These are phyloP conservation scores for Cercis canadensis DNA, from an alignment of 306 rosid species.

Conservation along the genomic window DNA sequence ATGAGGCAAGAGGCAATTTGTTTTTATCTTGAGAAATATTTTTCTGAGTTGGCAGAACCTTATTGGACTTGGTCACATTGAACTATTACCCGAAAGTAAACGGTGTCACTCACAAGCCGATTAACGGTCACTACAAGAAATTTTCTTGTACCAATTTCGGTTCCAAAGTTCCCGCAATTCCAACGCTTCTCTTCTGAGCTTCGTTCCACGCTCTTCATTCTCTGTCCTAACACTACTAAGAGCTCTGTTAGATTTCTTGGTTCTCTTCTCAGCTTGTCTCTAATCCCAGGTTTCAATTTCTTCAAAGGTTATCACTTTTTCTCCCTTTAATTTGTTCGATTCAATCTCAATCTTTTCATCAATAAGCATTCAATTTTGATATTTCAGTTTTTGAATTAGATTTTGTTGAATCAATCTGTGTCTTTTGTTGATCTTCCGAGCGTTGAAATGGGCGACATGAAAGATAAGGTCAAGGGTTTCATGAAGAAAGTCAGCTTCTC, in stretches of 20 bases:
- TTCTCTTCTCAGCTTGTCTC: not conserved
- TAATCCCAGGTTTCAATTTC: not conserved
- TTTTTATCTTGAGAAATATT: no score
- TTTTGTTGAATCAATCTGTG: not conserved
- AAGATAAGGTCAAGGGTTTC: conserved; percentile 89
- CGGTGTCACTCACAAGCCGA: not conserved
- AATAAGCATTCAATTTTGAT: not conserved
- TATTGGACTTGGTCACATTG: not conserved
- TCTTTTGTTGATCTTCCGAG: not conserved
- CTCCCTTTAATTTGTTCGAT: not conserved
- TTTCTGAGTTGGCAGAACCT: not conserved
- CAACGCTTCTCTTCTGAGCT: not conserved
- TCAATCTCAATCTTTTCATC: not conserved
- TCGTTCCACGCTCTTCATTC: not conserved
- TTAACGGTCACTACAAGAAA: no score
- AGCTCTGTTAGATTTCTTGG: not conserved
- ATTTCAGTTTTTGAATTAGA: not conserved
- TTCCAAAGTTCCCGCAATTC: not conserved
- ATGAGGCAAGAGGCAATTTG: no score
- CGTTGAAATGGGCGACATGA: conserved; percentile 70
- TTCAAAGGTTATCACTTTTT: not conserved
- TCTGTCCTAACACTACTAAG: not conserved
- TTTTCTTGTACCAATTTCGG: no score
- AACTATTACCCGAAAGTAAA: not conserved
- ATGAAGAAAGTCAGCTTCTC: conserved; percentile 81